Percentiles rank a stretch among this genome's conserved stretches.
Evolutionary conservation across 2,329 filamentous ascomycete species (phyloP).

Genomic region (Chaetomiaceae sp.): DNA sequence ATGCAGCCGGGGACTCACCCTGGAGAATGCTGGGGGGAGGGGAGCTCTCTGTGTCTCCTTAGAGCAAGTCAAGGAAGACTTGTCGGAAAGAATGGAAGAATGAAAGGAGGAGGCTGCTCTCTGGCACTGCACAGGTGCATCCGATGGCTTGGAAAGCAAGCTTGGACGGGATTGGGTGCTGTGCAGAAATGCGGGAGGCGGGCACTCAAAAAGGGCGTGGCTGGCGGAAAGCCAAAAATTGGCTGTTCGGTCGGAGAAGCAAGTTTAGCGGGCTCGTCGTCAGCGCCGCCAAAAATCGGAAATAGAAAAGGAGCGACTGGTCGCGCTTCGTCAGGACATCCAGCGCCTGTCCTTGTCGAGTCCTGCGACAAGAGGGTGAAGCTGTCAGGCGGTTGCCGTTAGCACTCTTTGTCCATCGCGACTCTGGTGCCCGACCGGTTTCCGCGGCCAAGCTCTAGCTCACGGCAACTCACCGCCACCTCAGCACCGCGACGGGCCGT

Average conservation of each 20-base stretch:
- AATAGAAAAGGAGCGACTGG: slow-evolving; percentile 14
- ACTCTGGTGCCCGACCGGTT: slow-evolving; percentile 22
- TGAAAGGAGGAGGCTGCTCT: slow-evolving; percentile 19
- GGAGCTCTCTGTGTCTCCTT: slow-evolving; percentile 16
- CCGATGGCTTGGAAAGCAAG: slow-evolving; percentile 13
- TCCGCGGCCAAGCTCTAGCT: slow-evolving; percentile 12
- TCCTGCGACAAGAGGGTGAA: slow-evolving; percentile 24
- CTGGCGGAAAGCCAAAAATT: slow-evolving; percentile 22
- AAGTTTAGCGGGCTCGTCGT: slow-evolving; percentile 2
- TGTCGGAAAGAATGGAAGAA: slow-evolving; percentile 19
- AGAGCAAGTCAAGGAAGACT: slow-evolving; percentile 14
- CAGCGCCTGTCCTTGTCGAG: slow-evolving; percentile 16
- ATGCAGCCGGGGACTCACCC: slow-evolving; percentile 18
- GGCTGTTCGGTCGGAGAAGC: slow-evolving; percentile 3
- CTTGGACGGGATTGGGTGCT: slow-evolving; percentile 17
- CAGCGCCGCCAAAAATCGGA: slow-evolving; percentile 1
- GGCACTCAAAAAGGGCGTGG: slow-evolving; percentile 21
- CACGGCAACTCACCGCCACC: slow-evolving; percentile 22
- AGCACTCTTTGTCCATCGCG: slow-evolving; percentile 15
- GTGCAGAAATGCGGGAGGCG: slow-evolving; percentile 19
- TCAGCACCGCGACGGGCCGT: slow-evolving; percentile 12
- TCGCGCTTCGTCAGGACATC: slow-evolving; percentile 15
- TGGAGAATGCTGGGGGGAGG: slow-evolving; percentile 14
- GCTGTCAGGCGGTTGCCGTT: slow-evolving; percentile 10
- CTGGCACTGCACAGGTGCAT: slow-evolving; percentile 12